Percentiles rank a stretch among this genome's conserved stretches.
Conservation (phyloP, 495 filamentous ascomycete genomes). For the Trichoderma gamsii region DNA sequence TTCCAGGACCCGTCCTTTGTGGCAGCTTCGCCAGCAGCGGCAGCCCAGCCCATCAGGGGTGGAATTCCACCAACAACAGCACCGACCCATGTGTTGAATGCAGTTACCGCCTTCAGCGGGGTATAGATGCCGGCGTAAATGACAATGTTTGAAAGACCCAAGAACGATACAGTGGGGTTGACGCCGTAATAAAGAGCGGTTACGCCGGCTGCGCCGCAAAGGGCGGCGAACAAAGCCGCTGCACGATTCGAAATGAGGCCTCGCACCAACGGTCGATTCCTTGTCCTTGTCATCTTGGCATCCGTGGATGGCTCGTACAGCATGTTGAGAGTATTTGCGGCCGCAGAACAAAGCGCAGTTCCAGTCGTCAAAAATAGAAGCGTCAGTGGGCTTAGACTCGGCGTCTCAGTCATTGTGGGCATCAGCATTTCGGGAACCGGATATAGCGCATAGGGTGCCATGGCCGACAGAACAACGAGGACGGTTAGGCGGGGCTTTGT, state of each 20-base stretch:
- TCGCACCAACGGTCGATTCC: constrained; percentile 82
- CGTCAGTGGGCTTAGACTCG: constrained; percentile 82
- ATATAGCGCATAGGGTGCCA: constrained; percentile 86
- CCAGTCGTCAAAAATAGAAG: constrained; percentile 87
- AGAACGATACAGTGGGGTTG: constrained; percentile 84
- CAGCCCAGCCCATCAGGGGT: constrained; percentile 96
- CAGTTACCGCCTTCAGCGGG: constrained; percentile 79
- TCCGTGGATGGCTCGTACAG: constrained; percentile 87
- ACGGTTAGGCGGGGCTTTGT: constrained; percentile 92
- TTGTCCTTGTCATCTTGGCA: constrained; percentile 84
- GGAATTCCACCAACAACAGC: constrained; percentile 91
- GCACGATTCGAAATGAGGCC: constrained; percentile 66
- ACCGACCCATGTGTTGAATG: constrained; percentile 91
- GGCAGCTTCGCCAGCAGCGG: constrained; percentile 83
- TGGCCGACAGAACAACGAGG: constrained; percentile 84
- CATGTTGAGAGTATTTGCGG: constrained; percentile 96
- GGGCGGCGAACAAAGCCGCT: constrained; percentile 74
- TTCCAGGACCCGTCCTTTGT: constrained; percentile 63
- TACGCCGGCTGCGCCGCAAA: constrained; percentile 60
- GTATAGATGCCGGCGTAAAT: constrained; percentile 92
- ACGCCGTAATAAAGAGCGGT: constrained; percentile 76
- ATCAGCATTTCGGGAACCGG: constrained; percentile 74
- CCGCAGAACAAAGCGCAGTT: constrained; percentile 76
- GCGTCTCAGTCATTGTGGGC: constrained; percentile 61
- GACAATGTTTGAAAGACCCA: constrained; percentile 77